Evolutionary conservation across 169 alveolate species (phyloP).

Genomic region (Plasmodium fragile): DNA sequence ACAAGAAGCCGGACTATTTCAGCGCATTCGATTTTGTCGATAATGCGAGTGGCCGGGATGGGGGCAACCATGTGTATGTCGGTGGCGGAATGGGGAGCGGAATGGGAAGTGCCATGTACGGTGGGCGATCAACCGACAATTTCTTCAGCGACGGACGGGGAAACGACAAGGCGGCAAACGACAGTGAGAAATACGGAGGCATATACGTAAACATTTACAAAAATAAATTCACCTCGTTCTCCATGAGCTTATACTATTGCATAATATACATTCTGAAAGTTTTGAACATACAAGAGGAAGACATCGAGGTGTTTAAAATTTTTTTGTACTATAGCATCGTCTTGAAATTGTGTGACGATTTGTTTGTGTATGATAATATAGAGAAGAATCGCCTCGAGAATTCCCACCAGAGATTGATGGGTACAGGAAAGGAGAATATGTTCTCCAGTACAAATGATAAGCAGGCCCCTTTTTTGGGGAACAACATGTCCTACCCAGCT

Average conservation of each 20-base stretch:
- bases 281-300: conserved; percentile 58
- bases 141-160: background rate
- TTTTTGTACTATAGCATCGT: conserved; percentile 69
- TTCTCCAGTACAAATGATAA: background rate
- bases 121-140: background rate
- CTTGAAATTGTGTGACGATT: conserved; percentile 64
- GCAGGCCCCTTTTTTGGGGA: background rate
- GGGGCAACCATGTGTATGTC: background rate
- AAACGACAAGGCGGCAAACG: background rate
- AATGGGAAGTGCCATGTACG: background rate
- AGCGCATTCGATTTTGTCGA: conserved; percentile 13
- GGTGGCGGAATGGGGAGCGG: background rate
- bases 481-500: background rate
- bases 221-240: conserved; percentile 68
- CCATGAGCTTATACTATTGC: conserved; percentile 68
- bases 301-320: conserved; percentile 68
- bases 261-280: conserved; percentile 52
- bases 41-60: background rate
- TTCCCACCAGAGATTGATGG: background rate
- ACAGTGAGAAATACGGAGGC: conserved; percentile 59
- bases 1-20: background rate
- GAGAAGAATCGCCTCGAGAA: background rate
- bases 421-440: background rate
- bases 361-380: conserved; percentile 16
- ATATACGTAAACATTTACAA: conserved; percentile 69